Conservation (phyloP, 768 basidiomycete species). For the Suillus brevipes region DNA sequence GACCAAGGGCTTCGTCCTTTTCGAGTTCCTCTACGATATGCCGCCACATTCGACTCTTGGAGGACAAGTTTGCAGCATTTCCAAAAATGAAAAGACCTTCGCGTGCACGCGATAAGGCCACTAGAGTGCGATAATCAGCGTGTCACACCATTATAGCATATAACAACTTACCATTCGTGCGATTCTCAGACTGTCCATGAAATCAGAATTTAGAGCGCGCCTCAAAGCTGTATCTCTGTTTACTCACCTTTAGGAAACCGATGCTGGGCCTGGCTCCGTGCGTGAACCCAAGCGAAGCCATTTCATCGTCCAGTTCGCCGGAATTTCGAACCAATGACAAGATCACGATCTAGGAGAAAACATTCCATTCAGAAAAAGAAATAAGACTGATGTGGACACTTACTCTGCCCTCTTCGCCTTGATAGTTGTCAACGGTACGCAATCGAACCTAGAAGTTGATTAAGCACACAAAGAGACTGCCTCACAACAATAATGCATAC, state of each 20-base stretch:
- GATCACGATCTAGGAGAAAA: constrained; percentile 56
- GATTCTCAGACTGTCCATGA: constrained; percentile 50
- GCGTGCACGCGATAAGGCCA: constrained; percentile 72
- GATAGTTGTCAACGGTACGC: constrained; percentile 77
- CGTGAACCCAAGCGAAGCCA: constrained; percentile 17
- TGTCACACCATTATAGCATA: too few relatives aligned
- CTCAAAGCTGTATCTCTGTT: background rate
- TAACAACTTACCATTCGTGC: constrained; percentile 48
- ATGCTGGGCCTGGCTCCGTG: constrained; percentile 41
- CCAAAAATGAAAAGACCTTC: constrained; percentile 77
- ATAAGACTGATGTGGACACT: constrained; percentile 1
- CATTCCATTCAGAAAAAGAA: background rate
- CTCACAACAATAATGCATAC: constrained; percentile 35
- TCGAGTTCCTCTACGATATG: constrained; percentile 59
- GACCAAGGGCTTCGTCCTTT: constrained; percentile 44
- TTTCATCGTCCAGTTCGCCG: constrained; percentile 45
- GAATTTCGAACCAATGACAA: constrained; percentile 74
- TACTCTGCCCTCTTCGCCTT: constrained; percentile 70
- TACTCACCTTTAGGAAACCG: constrained; percentile 69
- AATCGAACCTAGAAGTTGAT: constrained; percentile 51
- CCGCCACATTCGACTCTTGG: constrained; percentile 57
- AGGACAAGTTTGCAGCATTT: constrained; percentile 55
- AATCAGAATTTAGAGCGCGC: background rate
- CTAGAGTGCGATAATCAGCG: constrained; percentile 30
- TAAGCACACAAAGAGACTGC: background rate